Conservation (phyloP, 73 alveolate genomes). For the Blepharisma japonicum region DNA sequence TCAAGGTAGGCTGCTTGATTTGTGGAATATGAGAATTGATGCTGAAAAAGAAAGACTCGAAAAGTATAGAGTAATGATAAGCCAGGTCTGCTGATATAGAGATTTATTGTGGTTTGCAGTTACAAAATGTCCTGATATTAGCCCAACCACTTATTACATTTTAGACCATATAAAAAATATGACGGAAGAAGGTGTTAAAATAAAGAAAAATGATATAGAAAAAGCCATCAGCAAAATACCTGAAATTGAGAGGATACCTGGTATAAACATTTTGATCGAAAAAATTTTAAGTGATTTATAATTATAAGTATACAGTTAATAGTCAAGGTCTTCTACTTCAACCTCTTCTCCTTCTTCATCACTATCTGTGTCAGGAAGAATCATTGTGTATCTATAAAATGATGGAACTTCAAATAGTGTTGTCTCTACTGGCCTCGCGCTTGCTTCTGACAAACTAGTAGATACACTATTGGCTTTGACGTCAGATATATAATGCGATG, state of each 20-base stretch:
- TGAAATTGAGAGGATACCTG: not conserved
- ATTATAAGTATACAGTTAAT: no score
- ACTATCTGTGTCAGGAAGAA: no score
- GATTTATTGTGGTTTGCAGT: conserved; percentile 16
- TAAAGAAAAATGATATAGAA: not conserved
- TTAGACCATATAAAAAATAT: conserved; percentile 3
- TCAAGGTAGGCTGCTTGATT: conserved; percentile 26
- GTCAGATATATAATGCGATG: no score
- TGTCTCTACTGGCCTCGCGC: no score
- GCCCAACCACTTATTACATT: conserved; percentile 8
- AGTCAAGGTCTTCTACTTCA: no score
- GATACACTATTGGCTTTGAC: no score
- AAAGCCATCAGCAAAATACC: conserved; percentile 4
- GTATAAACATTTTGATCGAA: conserved; percentile 1
- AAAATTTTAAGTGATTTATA: conserved; percentile 12
- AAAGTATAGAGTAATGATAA: conserved; percentile 17
- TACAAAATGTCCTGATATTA: conserved; percentile 13
- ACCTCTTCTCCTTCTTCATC: no score
- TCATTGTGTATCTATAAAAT: no score
- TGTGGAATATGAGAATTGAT: conserved; percentile 29
- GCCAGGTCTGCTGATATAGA: conserved; percentile 24
- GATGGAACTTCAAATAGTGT: no score
- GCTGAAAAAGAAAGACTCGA: conserved; percentile 27
- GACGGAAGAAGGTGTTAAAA: conserved; percentile 15
- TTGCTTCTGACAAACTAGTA: no score